Evolutionary conservation across 345 rosid species (phyloP), one percentile per base, ranked within the genome.

Genomic region (Isatis tinctoria): DNA sequence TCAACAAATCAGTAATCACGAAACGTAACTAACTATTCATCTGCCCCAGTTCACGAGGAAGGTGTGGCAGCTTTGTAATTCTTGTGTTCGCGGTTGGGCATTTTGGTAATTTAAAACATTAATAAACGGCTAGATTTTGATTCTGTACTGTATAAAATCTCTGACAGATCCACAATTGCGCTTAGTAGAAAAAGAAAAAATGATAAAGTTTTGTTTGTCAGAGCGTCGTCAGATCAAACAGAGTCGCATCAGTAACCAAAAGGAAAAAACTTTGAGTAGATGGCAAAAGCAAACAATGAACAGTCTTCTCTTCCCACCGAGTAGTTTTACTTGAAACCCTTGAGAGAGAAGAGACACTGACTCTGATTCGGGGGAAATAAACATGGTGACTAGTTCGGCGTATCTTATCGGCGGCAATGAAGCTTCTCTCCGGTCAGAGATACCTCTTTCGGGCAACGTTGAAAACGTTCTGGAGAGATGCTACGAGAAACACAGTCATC

Each of bases 401-500:
- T 36, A 16, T 36, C 18, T 18, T 18, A 10, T 33, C 41, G 4
- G 22, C 18, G 17, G 1, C 26, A 5, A 47, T n/a, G 17, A 60
- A 47, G 60, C 45, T 30, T 70, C 41, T 37, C 61, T 72, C 8
- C 77, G 45, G 35, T n/a, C 62, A 27, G 47, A 48, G 27, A 56
- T 65, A 22, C 10, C 3, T 44, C 80, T 87, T 5, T 78, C 86
- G 28, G 65, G 4, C 11, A 27, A 71, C 0, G 82, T 85, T 11
- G 89, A 85, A 70, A 63, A 40, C 1, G 9, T 61, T 10, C 76
- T 90, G 2, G 28, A 10, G 2, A 56, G 8, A 54, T 85, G 88
- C 11, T 85, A 85, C 43, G 9, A 0, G 1, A 74, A 77, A 39
- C 84, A 83, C 72, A 40, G 53, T 0, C 49, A 17, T 44, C 71